Evolutionary conservation across 768 basidiomycete species (phyloP), one percentile per base, ranked within the genome.

Genomic region (Dioszegia crocea): DNA sequence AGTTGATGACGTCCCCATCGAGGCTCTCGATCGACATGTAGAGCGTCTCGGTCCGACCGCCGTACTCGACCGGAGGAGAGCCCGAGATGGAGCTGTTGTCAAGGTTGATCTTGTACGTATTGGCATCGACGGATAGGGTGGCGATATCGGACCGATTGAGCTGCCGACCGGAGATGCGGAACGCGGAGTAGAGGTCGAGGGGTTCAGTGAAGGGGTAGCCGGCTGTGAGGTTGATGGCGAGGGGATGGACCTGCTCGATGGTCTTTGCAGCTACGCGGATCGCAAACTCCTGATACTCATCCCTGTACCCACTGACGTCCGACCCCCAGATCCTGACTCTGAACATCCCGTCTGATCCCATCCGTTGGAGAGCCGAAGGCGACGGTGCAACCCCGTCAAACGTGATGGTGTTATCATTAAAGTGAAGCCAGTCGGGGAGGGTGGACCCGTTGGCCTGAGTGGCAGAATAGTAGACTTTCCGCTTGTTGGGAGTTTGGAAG

Each of bases 311-410:
- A 65, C 82, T 80, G 62, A 83, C 80, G 65, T 91, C 89, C 44
- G 88, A 86, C 4, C 83, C 89, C 66, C 83, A 81, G 23, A 96
- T 77, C 29, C 79, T 76, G 26, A 93, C 78, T 9, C 82, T 70
- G 57, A 86, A 73, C 6, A 77, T 71, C 76, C 73, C 1, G 82
- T 83, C 21, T 14, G 51, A 53, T 1, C 51, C 51, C 36, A 16
- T 23, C 11, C 51, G 5, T 78, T 78, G 26, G 74, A 50, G n/a
- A 78, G 59, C 17, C 67, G 66, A 14, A 73, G 69, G 27, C 78
- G 77, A 47, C 1, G 91, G 91, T 3, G 86, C 82, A 21, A 88
- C 82, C 10, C 93, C 93, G 62, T 87, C 82, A 51, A 96, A 83
- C 2, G 91, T 91, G 56, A 88, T 77, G 16, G 82, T 82, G 19